Evolutionary conservation across 768 basidiomycete genomes (phyloP).

Genomic region (Heimioporus sp.): DNA sequence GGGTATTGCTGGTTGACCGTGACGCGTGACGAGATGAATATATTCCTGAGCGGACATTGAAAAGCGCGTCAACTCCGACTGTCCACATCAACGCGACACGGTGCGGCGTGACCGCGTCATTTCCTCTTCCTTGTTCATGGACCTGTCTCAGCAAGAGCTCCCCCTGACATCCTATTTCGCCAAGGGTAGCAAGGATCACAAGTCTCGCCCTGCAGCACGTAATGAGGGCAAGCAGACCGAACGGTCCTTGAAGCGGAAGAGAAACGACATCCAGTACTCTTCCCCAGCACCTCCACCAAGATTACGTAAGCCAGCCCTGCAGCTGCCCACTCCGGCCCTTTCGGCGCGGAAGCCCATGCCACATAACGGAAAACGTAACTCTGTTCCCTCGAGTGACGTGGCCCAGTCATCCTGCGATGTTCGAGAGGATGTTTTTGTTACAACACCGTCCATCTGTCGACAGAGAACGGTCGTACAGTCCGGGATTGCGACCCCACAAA

Average conservation of each 20-base stretch:
- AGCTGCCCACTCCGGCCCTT: slow-evolving; percentile 24
- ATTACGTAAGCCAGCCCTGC: slow-evolving; percentile 1
- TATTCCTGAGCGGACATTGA: slow-evolving; percentile 26
- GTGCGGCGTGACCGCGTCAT: too few relatives aligned
- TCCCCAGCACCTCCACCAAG: slow-evolving; percentile 4
- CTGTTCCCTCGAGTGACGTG: slow-evolving; percentile 20
- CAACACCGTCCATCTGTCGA: slow-evolving; percentile 4
- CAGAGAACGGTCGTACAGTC: background rate
- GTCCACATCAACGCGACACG: background rate
- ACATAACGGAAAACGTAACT: slow-evolving; percentile 4
- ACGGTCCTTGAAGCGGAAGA: slow-evolving; percentile 19
- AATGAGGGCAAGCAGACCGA: slow-evolving; percentile 10
- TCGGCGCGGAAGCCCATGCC: slow-evolving; percentile 17
- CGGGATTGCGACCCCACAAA: slow-evolving; percentile 17
- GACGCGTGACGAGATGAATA: slow-evolving; percentile 18
- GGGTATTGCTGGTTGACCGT: background rate
- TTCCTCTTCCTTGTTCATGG: slow-evolving; percentile 13
- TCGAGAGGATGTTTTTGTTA: background rate
- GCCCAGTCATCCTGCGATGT: background rate
- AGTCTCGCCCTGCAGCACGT: background rate
- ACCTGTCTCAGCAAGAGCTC: slow-evolving; percentile 33
- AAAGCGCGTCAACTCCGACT: slow-evolving; percentile 43
- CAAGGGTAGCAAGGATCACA: slow-evolving; percentile 11
- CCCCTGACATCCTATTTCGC: slow-evolving; percentile 29
- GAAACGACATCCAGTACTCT: background rate